These are phyloP conservation scores for Stachybotrys chartarum DNA, from an alignment of 2,329 filamentous ascomycete species.

Conservation along the genomic window DNA sequence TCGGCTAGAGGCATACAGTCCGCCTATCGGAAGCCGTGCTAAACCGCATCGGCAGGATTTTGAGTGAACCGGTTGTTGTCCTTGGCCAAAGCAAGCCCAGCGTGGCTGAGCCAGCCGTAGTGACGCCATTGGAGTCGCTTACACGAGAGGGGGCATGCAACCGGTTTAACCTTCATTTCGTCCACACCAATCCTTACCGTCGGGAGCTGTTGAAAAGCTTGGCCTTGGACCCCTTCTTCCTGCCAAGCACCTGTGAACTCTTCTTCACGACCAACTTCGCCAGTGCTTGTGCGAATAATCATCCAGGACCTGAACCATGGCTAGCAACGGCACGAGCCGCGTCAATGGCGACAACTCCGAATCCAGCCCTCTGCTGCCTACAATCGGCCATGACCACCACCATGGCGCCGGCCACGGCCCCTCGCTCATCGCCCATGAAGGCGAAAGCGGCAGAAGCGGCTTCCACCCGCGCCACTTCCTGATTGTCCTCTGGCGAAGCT, in stretches of 20 bases:
- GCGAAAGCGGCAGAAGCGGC: conserved; percentile 37
- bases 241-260: background rate
- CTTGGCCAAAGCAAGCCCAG: background rate
- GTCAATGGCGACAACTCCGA: conserved; percentile 3
- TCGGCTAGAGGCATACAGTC: too few relatives aligned
- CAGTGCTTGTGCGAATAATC: too few relatives aligned
- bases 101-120: background rate
- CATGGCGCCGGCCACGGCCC: conserved; percentile 5
- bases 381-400: conserved; percentile 5
- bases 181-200: background rate
- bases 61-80: background rate
- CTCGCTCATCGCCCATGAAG: conserved; percentile 21
- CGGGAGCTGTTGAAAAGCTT: background rate
- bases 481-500: conserved; percentile 32
- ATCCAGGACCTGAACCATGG: background rate
- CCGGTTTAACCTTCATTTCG: background rate
- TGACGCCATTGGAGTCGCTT: background rate
- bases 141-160: background rate
- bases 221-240: too few relatives aligned
- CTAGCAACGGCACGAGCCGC: background rate
- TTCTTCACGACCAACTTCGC: background rate
- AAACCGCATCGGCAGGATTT: background rate
- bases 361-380: conserved; percentile 22
- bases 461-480: conserved; percentile 35
- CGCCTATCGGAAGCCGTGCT: too few relatives aligned